Evolutionary conservation across 805 yeast genomes (phyloP), one percentile per base, ranked within the genome.

Genomic region (Saturnispora kantuleensis): DNA sequence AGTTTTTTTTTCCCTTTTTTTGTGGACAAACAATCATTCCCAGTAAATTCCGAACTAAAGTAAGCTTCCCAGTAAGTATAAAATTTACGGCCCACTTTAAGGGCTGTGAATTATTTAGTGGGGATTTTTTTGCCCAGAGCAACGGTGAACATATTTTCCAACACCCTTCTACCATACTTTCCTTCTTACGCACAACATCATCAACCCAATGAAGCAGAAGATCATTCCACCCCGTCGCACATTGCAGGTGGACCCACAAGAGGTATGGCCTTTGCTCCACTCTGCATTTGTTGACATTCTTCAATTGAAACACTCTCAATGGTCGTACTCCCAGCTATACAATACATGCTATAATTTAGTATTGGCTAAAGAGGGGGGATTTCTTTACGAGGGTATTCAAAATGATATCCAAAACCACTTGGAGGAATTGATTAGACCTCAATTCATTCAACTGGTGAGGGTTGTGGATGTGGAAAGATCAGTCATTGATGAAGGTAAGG

Each of bases 321-420:
- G 88, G 26, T 83, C 93, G 1, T 88, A 85, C 57, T 96, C 88
- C 55, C 85, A 81, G 52, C 68, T 88, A 0, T 89, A 89, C 59
- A 66, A 94, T 42, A 77, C 79, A 21, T 84, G 94, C 0, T 88
- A 88, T 58, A 76, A 79, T 30, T 56, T 87, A 39, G 95, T 87
- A 2, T 63, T 87, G 29, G 67, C 81, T 46, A 85, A 82, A 53
- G 71, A 69, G 50, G 93, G 93, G 8, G 77, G 71, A 34, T 67
- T 67, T 52, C 63, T 85, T 1, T 86, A 85, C 54, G 80, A 76
- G 10, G 72, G 77, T 31, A 84, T 84, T 11, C 62, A 71, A 26
- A 53, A 49, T 3, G 63, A 76, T 18, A 69, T 85, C 3, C 62
- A 67, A 4, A 52, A 55, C 2, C 80, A 79, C 55, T 59, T 84